These are phyloP conservation scores for Micractinium conductrix DNA, from an alignment of 139 green algal genomes.

Conservation along the genomic window DNA sequence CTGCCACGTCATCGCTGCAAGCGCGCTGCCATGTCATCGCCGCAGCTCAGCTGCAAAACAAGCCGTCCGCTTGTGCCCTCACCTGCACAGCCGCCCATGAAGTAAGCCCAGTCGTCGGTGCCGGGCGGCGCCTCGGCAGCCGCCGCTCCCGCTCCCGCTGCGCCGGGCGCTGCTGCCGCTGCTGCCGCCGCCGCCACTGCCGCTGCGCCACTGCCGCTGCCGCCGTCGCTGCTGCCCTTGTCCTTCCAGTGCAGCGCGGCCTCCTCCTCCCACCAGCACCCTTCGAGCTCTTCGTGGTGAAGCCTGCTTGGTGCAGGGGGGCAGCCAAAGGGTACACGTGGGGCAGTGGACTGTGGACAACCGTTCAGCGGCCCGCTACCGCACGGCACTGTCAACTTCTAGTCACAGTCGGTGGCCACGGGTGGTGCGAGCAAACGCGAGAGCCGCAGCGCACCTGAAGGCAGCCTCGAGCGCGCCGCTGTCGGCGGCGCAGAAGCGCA, in stretches of 20 bases:
- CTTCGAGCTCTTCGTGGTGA: slow-evolving; percentile 52
- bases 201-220: background rate
- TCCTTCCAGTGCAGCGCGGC: slow-evolving; percentile 33
- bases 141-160: background rate
- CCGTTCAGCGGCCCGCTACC: too few relatives aligned
- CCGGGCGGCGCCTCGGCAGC: background rate
- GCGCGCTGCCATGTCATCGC: too few relatives aligned
- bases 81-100: background rate
- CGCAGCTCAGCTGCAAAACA: too few relatives aligned
- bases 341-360: too few relatives aligned
- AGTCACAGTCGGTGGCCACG: too few relatives aligned
- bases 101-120: background rate
- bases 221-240: background rate
- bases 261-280: slow-evolving; percentile 65
- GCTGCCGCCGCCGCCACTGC: background rate
- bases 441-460: background rate
- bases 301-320: slow-evolving; percentile 2
- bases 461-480: slow-evolving; percentile 38
- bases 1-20: too few relatives aligned
- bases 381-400: too few relatives aligned
- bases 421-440: background rate
- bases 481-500: slow-evolving; percentile 55
- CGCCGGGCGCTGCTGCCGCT: background rate
- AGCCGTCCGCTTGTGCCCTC: too few relatives aligned
- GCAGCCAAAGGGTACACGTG: background rate